Evolutionary conservation across 176 grass and related monocot species (phyloP).

Genomic region (Sorghum bicolor): DNA sequence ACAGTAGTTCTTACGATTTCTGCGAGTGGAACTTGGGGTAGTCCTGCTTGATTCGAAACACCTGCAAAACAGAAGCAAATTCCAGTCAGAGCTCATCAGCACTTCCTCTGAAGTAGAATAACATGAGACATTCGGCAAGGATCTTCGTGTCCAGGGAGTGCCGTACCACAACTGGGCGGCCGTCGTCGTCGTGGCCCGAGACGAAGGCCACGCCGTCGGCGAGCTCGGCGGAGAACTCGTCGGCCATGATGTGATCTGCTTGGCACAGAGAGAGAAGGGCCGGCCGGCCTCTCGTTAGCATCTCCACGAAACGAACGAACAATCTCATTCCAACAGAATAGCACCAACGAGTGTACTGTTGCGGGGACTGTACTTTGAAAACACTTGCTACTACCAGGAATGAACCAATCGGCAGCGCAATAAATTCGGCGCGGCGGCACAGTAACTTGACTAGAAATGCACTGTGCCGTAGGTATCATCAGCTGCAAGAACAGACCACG

Average conservation of each 20-base stretch:
- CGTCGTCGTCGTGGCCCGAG: slow-evolving; percentile 89
- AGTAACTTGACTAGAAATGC: slow-evolving; percentile 36
- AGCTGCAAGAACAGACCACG: background rate
- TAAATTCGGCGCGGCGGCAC: slow-evolving; percentile 14
- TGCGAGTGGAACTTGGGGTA: slow-evolving; percentile 87
- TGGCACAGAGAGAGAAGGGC: slow-evolving; percentile 4
- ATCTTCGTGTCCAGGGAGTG: background rate
- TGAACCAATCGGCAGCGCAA: slow-evolving; percentile 12
- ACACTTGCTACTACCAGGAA: background rate
- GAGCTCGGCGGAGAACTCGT: slow-evolving; percentile 92
- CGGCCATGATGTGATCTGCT: slow-evolving; percentile 89
- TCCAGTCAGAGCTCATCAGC: background rate
- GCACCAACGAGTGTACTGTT: slow-evolving; percentile 38
- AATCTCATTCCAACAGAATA: background rate
- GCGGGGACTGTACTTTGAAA: slow-evolving; percentile 3
- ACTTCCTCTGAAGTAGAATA: background rate
- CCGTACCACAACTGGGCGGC: slow-evolving; percentile 80
- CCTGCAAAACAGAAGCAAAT: slow-evolving; percentile 30
- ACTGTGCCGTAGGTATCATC: slow-evolving; percentile 40
- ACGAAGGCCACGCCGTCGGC: slow-evolving; percentile 86
- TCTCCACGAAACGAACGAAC: background rate
- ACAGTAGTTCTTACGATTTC: slow-evolving; percentile 70
- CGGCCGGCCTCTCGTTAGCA: background rate
- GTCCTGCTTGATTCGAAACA: slow-evolving; percentile 92
- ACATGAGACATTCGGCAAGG: too few relatives aligned